Base-by-base conservation (phyloP, 225 moss, liverwort and hornwort genomes). In the Asterella californica region DNA sequence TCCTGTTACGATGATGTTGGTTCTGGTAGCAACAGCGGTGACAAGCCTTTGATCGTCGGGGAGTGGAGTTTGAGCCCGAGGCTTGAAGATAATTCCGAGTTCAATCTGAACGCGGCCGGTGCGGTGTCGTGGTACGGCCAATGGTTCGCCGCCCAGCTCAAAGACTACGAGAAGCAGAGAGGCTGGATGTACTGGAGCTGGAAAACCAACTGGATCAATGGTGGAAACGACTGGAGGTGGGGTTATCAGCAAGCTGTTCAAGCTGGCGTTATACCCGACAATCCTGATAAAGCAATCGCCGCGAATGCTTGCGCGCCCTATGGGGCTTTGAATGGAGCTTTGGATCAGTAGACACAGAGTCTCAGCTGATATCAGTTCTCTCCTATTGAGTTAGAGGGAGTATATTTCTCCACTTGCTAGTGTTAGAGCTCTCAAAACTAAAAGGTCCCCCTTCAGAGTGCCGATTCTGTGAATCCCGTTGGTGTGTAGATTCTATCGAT, bases 111-210 rank as follows among this genome's bases (percentile, higher is more conserved):
- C 79, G 21, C 8, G 36, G 2, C 47, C 15, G 78, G 70, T 19
- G 79, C 82, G 19, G 77, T 50, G 11, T 18, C 63, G 25, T 85
- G 34, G 52, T 85, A 85, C 18, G 64, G 55, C 15, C 36, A 48
- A 3, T 85, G 74, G 78, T 82, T 73, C 52, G 82, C 72, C 8
- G 82, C 85, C 27, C 85, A 85, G 73, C 62, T 82, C 10, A 53
- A 53, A 32, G 78, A 72, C 74, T 85, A 73, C 65, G 85, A 85
- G 79, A 82, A 85, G 30, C 78, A 85, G 32, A 34, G 15, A 34
- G 85, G 85, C 21, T 82, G 85, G 85, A 0, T 85, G 38, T 85
- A 78, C 82, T 85, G 85, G 85, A 82, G 72, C 54, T 85, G 81
- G 81, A 85, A 85, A 62, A 50, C 64, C 1, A 69, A 85, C 55